Evolutionary conservation across 345 rosid species (phyloP), one percentile per base, ranked within the genome.

Genomic region (Eucalyptus grandis): DNA sequence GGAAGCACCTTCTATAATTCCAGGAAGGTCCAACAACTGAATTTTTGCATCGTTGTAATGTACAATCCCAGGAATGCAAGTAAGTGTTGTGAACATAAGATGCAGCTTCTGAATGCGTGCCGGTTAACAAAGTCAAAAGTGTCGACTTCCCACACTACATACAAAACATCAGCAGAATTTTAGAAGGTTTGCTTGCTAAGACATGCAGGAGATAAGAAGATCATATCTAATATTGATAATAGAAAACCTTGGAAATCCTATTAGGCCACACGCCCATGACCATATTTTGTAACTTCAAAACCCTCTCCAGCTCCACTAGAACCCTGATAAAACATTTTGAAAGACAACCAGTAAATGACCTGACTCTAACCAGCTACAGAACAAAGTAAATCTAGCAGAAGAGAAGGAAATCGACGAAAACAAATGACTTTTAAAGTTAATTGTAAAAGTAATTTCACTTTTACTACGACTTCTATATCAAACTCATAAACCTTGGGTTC

Each of bases 1-100:
- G 27, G 99, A 96, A 92, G 99, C 99, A 90, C 99, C 99, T 96
- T 98, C 99, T 91, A 98, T 98, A 93, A 98, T 98, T 89, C 99
- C 99, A 91, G 99, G 99, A 90, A 98, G 99, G 90, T 98, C 99
- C 51, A 98, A 96, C 90, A 97, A 89, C 96, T 98, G 99, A 91
- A 98, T 98, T 92, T 98, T 98, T 54, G 99, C 96, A 89, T 96
- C 99, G 88, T 98, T 98, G 86, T 98, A 98, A 89, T 95, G 96
- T 88, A 98, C 97, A 26, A 98, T 95, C 88, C 99, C 99, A 87
- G 99, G 99, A 91, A 97, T 98, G 91, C 99, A 98, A 88, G 99
- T 98, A 90, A 98, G 99, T 19, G 99, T 97, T 65, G 99, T 98
- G 88, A 98, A 97, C 99, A 91, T 96, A 98, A 6, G 99, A 97